Conservation (phyloP, 768 basidiomycete genomes). For the Dendrothele bispora region DNA sequence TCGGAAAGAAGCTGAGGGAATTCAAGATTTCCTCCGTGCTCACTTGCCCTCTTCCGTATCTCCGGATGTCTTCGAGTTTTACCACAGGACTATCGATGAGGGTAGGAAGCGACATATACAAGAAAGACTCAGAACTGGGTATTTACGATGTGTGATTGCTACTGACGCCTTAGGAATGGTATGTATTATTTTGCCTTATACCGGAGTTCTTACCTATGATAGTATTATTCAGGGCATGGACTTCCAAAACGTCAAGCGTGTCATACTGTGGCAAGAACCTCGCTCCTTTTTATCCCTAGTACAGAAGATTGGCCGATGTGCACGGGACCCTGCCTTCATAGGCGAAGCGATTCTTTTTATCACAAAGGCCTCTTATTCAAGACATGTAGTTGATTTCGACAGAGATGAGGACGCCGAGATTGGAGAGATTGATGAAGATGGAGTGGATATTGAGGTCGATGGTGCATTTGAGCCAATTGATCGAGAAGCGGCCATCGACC, state of each 20-base stretch:
- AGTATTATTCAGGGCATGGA: conserved; percentile 12
- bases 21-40: conserved; percentile 14
- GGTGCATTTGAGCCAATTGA: background rate
- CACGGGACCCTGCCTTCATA: background rate
- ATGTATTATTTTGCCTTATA: background rate
- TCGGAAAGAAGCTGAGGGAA: conserved; percentile 10
- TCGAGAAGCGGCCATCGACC: background rate
- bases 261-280: conserved; percentile 11
- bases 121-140: background rate
- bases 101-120: conserved; percentile 7
- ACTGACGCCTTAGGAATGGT: conserved; percentile 18
- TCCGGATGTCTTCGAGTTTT: conserved; percentile 12
- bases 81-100: conserved; percentile 11
- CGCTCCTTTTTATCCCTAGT: conserved; percentile 10
- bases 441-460: background rate
- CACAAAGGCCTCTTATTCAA: conserved; percentile 8
- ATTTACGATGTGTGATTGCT: conserved; percentile 8
- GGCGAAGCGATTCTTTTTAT: conserved; percentile 10
- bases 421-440: background rate
- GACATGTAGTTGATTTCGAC: conserved; percentile 2
- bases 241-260: conserved; percentile 8
- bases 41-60: conserved; percentile 4
- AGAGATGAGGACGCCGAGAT: background rate
- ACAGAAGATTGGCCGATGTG: conserved; percentile 14
- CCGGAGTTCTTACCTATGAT: background rate